Conservation (phyloP, 345 rosid genomes). For the Citrus reticulata region DNA sequence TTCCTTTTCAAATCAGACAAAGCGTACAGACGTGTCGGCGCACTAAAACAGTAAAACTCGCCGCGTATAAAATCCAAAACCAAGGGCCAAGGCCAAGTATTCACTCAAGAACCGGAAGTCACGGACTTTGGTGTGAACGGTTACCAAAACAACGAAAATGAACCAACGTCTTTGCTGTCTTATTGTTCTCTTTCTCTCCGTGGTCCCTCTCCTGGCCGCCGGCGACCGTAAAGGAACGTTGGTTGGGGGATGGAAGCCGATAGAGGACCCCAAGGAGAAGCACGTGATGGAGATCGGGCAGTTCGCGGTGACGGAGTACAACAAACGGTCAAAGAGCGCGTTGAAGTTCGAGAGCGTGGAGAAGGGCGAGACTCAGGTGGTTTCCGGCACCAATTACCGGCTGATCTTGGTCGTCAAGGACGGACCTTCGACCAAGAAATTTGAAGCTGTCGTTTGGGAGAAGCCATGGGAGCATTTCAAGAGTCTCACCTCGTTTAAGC, state of each 20-base stretch:
- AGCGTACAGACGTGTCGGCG: not conserved
- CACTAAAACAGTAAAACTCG: not conserved
- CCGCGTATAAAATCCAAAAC: not conserved
- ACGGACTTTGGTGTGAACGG: no score
- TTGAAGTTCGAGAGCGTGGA: slow-evolving; percentile 33
- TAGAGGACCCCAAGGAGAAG: slow-evolving; percentile 32
- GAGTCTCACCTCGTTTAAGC: slow-evolving; percentile 46
- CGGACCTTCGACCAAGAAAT: slow-evolving; percentile 9
- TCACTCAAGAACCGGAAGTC: no score
- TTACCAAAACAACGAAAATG: not conserved
- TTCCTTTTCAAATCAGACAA: not conserved
- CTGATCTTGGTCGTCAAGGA: slow-evolving; percentile 28
- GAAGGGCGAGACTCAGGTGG: slow-evolving; percentile 51
- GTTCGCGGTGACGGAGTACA: slow-evolving; percentile 45
- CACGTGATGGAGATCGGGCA: slow-evolving; percentile 45
- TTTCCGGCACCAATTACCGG: slow-evolving; percentile 46
- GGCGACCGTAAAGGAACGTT: not conserved
- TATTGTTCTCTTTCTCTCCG: slow-evolving; percentile 5
- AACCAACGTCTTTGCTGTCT: not conserved
- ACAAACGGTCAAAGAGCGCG: slow-evolving; percentile 4
- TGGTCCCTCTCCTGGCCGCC: slow-evolving; percentile 14
- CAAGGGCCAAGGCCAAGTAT: accelerated
- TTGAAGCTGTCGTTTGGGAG: slow-evolving; percentile 56
- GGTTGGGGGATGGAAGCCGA: slow-evolving; percentile 51
- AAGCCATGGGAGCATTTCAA: slow-evolving; percentile 31